Conservation (phyloP, 2,329 filamentous ascomycete genomes). For the Exutisphaerella laricina region DNA sequence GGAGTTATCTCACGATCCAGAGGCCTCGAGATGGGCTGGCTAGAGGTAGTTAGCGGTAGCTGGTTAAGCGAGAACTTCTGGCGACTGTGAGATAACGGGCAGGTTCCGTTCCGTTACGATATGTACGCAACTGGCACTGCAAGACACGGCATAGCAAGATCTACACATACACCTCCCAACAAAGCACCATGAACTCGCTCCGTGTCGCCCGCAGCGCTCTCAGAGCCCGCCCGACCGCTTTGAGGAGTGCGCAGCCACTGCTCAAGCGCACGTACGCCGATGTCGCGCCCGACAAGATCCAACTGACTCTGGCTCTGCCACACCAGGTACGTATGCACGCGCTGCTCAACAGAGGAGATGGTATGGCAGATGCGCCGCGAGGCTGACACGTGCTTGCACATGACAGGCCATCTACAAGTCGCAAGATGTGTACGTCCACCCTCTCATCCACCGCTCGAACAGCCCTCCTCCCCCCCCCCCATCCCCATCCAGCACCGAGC, state of each 20-base stretch:
- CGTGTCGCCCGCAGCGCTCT: slow-evolving; percentile 87
- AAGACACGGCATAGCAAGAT: too few relatives aligned
- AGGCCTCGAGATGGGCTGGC: too few relatives aligned
- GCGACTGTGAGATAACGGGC: too few relatives aligned
- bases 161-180: slow-evolving; percentile 3
- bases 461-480: background rate
- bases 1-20: too few relatives aligned
- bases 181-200: slow-evolving; percentile 77
- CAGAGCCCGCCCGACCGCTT: slow-evolving; percentile 70
- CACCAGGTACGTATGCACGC: slow-evolving; percentile 74
- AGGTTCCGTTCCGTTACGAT: too few relatives aligned
- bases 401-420: slow-evolving; percentile 69
- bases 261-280: slow-evolving; percentile 83
- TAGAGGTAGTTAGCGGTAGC: too few relatives aligned
- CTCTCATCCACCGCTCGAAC: too few relatives aligned
- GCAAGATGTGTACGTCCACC: slow-evolving; percentile 59
- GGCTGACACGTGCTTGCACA: slow-evolving; percentile 23
- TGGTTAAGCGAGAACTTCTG: too few relatives aligned
- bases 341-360: background rate
- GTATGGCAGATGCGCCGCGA: background rate
- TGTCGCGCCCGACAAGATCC: slow-evolving; percentile 62
- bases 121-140: too few relatives aligned
- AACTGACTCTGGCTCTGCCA: slow-evolving; percentile 94
- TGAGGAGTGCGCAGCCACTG: slow-evolving; percentile 63
- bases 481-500: slow-evolving; percentile 5